These are phyloP conservation scores for Paramecium bursaria DNA, from an alignment of 73 alveolate species.

Conservation along the genomic window DNA sequence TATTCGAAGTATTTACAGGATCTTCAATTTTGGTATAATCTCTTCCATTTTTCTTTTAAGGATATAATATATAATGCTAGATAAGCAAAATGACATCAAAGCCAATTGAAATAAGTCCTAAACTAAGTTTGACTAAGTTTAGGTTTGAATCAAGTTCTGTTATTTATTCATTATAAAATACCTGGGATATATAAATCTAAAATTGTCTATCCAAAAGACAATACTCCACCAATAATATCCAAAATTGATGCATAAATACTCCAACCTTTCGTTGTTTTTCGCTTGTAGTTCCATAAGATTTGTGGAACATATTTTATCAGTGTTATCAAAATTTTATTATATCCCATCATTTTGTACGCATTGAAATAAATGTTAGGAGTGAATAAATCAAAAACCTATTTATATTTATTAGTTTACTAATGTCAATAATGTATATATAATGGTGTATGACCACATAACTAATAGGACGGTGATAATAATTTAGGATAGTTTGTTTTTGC, in stretches of 20 bases:
- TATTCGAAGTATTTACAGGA: too few relatives aligned
- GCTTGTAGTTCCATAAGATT: conserved; percentile 23
- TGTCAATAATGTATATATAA: not conserved
- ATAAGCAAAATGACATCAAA: conserved; percentile 7
- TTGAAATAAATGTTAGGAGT: not conserved
- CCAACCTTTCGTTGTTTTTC: conserved; percentile 49
- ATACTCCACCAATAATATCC: conserved; percentile 40
- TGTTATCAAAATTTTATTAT: conserved; percentile 22
- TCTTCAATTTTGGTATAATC: too few relatives aligned
- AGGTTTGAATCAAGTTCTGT: not conserved
- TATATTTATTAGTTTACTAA: not conserved
- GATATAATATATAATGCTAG: conserved; percentile 24
- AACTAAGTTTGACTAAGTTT: conserved; percentile 19
- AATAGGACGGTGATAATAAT: not conserved
- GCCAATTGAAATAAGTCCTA: conserved; percentile 10
- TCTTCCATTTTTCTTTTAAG: not conserved
- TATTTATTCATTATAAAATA: not conserved
- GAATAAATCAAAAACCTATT: conserved; percentile 21
- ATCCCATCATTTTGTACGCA: conserved; percentile 42
- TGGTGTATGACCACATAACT: not conserved
- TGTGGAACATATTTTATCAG: conserved; percentile 17
- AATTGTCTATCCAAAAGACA: not conserved
- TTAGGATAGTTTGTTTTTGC: conserved; percentile 20
- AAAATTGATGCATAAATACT: conserved; percentile 21
- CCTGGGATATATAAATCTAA: conserved; percentile 21